Evolutionary conservation across 2,329 filamentous ascomycete genomes (phyloP).

Genomic region (Cladophialophora carrionii): DNA sequence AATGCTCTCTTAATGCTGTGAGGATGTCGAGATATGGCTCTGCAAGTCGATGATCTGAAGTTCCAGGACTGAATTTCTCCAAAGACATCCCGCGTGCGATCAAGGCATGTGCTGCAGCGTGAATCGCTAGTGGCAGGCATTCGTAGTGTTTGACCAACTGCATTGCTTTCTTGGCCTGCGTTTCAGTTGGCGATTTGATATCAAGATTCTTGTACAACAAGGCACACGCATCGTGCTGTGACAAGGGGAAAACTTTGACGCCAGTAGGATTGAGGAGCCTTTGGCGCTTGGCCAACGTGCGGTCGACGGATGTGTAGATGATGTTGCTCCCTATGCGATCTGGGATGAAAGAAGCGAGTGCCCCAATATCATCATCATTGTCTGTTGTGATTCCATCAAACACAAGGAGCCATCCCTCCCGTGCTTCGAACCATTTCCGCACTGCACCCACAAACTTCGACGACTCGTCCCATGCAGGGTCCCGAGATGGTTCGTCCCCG

Average conservation of each 20-base stretch:
- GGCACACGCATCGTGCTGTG: slow-evolving; percentile 61
- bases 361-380: slow-evolving; percentile 54
- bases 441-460: slow-evolving; percentile 61
- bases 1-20: slow-evolving; percentile 47
- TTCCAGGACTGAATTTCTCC: slow-evolving; percentile 61
- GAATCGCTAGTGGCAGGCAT: slow-evolving; percentile 68
- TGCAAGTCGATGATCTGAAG: slow-evolving; percentile 59
- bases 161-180: slow-evolving; percentile 61
- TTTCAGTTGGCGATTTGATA: slow-evolving; percentile 57
- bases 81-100: slow-evolving; percentile 65
- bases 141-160: slow-evolving; percentile 67
- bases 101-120: slow-evolving; percentile 65
- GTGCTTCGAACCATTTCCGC: slow-evolving; percentile 63
- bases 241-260: slow-evolving; percentile 61
- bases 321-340: slow-evolving; percentile 65
- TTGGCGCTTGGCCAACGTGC: slow-evolving; percentile 59
- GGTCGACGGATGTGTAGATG: slow-evolving; percentile 70
- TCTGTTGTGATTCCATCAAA: slow-evolving; percentile 69
- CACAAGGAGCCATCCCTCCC: slow-evolving; percentile 68
- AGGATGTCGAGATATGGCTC: slow-evolving; percentile 54
- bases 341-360: slow-evolving; percentile 64
- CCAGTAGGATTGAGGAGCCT: slow-evolving; percentile 62
- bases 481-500: slow-evolving; percentile 47
- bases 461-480: slow-evolving; percentile 37
- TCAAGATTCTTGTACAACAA: slow-evolving; percentile 66